Evolutionary conservation across 805 yeast genomes (phyloP), one percentile per base, ranked within the genome.

Genomic region (Wickerhamiella sergipiensis): DNA sequence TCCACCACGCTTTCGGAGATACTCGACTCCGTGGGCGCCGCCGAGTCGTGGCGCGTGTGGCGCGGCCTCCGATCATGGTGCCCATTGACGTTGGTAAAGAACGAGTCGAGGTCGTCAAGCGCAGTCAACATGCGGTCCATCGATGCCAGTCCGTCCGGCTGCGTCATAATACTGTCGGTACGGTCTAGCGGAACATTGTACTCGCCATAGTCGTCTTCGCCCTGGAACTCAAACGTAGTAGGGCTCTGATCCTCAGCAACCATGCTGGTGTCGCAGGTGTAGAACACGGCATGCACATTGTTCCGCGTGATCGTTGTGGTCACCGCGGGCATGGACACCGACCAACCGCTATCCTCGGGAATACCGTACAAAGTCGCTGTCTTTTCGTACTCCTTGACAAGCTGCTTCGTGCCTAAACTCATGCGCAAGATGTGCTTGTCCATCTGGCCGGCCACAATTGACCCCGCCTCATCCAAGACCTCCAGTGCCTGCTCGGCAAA

Each of bases 291-390:
- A 65, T 92, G 97, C 1, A 92, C 94, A 61, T 92, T 92, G 62
- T 85, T 86, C 57, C 97, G 72, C 1, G 97, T 85, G 15, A 85
- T 77, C 0, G 95, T 83, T 0, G 96, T 87, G 1, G 92, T 82
- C 43, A 87, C 79, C 0, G 90, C 85, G 2, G 98, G 96, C 90
- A 85, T 84, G 1, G 97, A 95, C 47, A 94, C 80, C 0, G 96
- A 82, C 99, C 99, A 92, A 1, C 99, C 99, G 60, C 83, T 80
- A 12, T 85, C 95, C 54, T 85, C 90, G 0, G 98, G 97, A 22
- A 90, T 81, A 15, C 98, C 98, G 69, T 88, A 94, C 50, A 92
- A 70, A 0, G 97, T 87, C 0, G 92, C 88, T 2, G 92, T 82
- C 57, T 78, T 81, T 57, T 85, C 95, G 61, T 83, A 84, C 56